A percentile compares a stretch with the other conserved stretches of the same genome.
These are phyloP conservation scores for Mycena haematopus DNA, from an alignment of 768 basidiomycete species.

Conservation along the genomic window DNA sequence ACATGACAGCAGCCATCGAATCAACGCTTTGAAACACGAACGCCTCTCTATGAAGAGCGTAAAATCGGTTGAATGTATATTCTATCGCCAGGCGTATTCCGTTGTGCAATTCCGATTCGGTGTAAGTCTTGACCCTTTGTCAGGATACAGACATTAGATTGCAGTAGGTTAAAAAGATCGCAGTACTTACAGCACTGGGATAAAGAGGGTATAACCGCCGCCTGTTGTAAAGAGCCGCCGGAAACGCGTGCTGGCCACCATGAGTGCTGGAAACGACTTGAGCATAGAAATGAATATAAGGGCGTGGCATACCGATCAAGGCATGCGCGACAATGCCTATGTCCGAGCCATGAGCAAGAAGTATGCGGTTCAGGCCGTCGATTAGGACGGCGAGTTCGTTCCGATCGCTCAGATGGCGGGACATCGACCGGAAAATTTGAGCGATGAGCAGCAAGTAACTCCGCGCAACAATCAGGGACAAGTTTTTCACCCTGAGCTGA, in stretches of 20 bases:
- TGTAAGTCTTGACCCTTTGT: conserved; percentile 64
- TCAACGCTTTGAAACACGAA: conserved; percentile 80
- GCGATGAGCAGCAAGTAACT: conserved; percentile 73
- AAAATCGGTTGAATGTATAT: conserved; percentile 75
- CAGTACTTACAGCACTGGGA: conserved; percentile 57
- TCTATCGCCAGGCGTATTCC: conserved; percentile 73
- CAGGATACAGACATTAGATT: background rate
- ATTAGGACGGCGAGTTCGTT: conserved; percentile 69
- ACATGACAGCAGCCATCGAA: conserved; percentile 60
- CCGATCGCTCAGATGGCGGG: conserved; percentile 72
- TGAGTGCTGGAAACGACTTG: conserved; percentile 52
- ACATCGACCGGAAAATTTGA: conserved; percentile 76
- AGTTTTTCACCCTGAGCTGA: conserved; percentile 39
- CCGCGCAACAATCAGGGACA: conserved; percentile 69
- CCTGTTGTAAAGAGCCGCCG: conserved; percentile 76
- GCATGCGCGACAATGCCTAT: conserved; percentile 79
- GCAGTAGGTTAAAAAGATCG: background rate
- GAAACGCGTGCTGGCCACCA: conserved; percentile 81
- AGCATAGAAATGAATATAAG: background rate
- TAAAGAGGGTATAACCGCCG: conserved; percentile 76
- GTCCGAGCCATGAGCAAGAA: conserved; percentile 73
- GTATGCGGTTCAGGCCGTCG: conserved; percentile 74
- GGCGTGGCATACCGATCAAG: conserved; percentile 62
- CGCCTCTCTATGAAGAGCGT: conserved; percentile 72
- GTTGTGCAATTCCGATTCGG: conserved; percentile 59